Base-by-base conservation (phyloP, 164 flowering plant genomes). In the Sedum album region DNA sequence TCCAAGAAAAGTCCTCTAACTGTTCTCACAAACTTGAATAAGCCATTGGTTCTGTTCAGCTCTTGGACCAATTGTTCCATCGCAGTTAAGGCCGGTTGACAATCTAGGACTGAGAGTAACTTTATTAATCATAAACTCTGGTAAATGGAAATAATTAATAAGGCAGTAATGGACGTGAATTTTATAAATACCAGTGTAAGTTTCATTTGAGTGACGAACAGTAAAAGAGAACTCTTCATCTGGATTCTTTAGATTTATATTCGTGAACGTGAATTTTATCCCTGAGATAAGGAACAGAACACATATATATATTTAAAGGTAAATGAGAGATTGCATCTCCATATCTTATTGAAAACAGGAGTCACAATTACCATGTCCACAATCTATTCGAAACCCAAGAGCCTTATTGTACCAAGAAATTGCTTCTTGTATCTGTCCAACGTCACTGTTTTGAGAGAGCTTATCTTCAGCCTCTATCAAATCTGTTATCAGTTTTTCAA, bases 401-500 rank as follows among this genome's bases (percentile, higher is more conserved):
- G 84, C 85, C 72, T 66, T 75, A 65, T 91, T 87, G 80, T 94
- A 94, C 99, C 99, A 94, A 18, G 79, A 77, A 72, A 87, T 84
- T 33, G 86, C 91, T 73, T 86, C 87, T 69, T 85, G 82, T 67
- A 81, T 72, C 68, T 82, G 88, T 72, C 73, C 79, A 61, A 66
- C 68, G 72, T 78, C 77, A 46, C 36, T 65, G 28, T 75, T 76
- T 71, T 80, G 68, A 20, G 77, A 69, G 68, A 39, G 63, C 70
- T 82, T 80, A 39, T 78, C 83, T 70, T 85, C 84, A 61, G 66
- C 78, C 62, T 71, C 67, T 70, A 71, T 57, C 77, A 88, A 77
- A 60, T 71, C 91, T 84, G 70, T 76, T 65, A 31, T 49, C n/a
- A n/a, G 25, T 26, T 23, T 63, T 26, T 23, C 65, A 66, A 61